Evolutionary conservation across 441 rosid species (phyloP), one percentile per base, ranked within the genome.

Genomic region (California macrophylla): DNA sequence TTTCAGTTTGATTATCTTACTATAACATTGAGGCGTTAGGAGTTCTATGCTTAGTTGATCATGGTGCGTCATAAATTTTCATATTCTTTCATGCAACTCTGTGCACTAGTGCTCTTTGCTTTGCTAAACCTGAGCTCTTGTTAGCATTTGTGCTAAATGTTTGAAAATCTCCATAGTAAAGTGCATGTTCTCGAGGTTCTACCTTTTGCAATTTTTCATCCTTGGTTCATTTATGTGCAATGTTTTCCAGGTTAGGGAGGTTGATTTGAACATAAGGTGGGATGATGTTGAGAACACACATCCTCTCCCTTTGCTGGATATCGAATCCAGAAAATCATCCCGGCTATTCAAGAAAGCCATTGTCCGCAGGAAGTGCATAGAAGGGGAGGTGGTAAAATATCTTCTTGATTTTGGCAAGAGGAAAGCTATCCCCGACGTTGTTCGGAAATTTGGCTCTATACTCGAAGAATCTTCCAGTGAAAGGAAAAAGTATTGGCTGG

Each of bases 321-420:
- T 86, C 76, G 96, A 91, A 74, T 81, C 83, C 68, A 87, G 72
- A 79, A 94, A 87, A 78, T 85, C 97, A 67, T 72, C 77, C 72
- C 82, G 99, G 84, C 76, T 86, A 66, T 94, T 92, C 76, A 94
- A 90, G 83, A 94, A 94, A 79, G 91, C 79, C 23, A 86, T 90
- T 72, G 72, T 94, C 50, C 97, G 99, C 71, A 81, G 94, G 75
- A 94, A 91, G 82, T 69, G 78, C 71, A 13, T 77, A 26, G 97
- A 87, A 71, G 88, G 81, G 67, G 83, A 80, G 66, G 83, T 71
- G 50, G 79, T 78, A 54, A 94, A 85, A 77, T 94, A 90, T 83
- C 97, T 94, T 80, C 88, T 94, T 78, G 99, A 94, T 85, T 92
- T 94, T 82, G 99, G 99, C 60, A 92, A 90, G 82, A 87, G 99